Evolutionary conservation across 164 flowering plant genomes (phyloP).

Genomic region (Berberis vulgaris): DNA sequence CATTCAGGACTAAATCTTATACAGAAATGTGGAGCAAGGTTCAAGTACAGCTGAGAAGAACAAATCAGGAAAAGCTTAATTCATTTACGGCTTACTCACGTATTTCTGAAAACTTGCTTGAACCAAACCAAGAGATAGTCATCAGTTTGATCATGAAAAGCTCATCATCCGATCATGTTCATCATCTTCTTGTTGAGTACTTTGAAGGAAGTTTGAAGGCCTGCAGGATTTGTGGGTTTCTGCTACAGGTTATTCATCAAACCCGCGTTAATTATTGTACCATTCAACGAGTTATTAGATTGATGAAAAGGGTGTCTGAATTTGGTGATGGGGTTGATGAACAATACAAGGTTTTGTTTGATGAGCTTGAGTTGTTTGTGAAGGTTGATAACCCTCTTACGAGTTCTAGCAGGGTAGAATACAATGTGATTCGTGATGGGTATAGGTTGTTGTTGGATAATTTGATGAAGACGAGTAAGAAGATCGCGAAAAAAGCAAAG

Average conservation of each 20-base stretch:
- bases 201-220: constrained; percentile 56
- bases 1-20: constrained; percentile 75
- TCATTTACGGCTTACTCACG: constrained; percentile 15
- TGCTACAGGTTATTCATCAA: constrained; percentile 46
- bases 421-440: constrained; percentile 27
- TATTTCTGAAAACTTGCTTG: constrained; percentile 36
- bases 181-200: constrained; percentile 41
- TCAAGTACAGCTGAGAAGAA: constrained; percentile 24
- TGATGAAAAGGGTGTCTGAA: constrained; percentile 11
- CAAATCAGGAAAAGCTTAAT: not conserved
- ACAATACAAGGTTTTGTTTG: constrained; percentile 14
- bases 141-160: constrained; percentile 15
- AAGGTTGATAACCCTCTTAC: constrained; percentile 46
- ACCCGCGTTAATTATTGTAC: constrained; percentile 29
- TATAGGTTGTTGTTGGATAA: constrained; percentile 23
- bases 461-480: constrained; percentile 25
- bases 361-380: constrained; percentile 35
- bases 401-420: constrained; percentile 16
- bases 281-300: constrained; percentile 32
- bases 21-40: constrained; percentile 49
- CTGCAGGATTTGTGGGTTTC: constrained; percentile 34
- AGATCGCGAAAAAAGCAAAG: constrained; percentile 27
- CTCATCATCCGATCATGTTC: constrained; percentile 15
- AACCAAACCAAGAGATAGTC: constrained; percentile 49
- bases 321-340: constrained; percentile 11